Evolutionary conservation across 2,329 filamentous ascomycete species (phyloP).

Genomic region (Cladosporium velox): DNA sequence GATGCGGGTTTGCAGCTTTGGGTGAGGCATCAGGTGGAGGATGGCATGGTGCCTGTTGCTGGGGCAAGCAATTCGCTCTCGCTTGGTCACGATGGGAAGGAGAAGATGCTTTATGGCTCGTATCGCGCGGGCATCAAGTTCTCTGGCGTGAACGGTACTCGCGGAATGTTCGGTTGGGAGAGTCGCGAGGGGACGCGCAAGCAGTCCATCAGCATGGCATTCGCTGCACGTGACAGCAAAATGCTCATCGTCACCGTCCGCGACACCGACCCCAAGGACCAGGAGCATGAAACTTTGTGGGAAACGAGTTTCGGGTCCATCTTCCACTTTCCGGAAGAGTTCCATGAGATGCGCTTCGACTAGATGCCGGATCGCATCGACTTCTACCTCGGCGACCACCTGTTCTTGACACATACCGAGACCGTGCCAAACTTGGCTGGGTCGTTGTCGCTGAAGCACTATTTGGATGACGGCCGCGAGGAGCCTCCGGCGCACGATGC

Average conservation of each 20-base stretch:
- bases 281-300: background rate
- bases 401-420: conserved; percentile 56
- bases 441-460: conserved; percentile 70
- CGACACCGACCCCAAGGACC: conserved; percentile 57
- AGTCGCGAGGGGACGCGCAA: conserved; percentile 63
- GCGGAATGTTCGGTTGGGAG: conserved; percentile 81
- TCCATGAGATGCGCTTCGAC: conserved; percentile 81
- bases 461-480: conserved; percentile 71
- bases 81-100: conserved; percentile 40
- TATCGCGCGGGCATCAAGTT: conserved; percentile 69
- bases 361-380: conserved; percentile 63
- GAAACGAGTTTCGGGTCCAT: background rate
- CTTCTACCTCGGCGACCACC: conserved; percentile 68
- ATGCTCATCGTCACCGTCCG: conserved; percentile 76
- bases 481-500: conserved; percentile 68
- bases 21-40: conserved; percentile 46
- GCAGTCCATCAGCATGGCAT: conserved; percentile 80
- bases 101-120: conserved; percentile 69
- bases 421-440: conserved; percentile 59
- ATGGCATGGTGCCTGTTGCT: conserved; percentile 56
- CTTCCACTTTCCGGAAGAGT: conserved; percentile 59
- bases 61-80: conserved; percentile 59
- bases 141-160: conserved; percentile 64
- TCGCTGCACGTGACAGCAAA: conserved; percentile 57
- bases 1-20: conserved; percentile 59